Base-by-base conservation (phyloP, 164 flowering plant species). In the Stephania japonica region DNA sequence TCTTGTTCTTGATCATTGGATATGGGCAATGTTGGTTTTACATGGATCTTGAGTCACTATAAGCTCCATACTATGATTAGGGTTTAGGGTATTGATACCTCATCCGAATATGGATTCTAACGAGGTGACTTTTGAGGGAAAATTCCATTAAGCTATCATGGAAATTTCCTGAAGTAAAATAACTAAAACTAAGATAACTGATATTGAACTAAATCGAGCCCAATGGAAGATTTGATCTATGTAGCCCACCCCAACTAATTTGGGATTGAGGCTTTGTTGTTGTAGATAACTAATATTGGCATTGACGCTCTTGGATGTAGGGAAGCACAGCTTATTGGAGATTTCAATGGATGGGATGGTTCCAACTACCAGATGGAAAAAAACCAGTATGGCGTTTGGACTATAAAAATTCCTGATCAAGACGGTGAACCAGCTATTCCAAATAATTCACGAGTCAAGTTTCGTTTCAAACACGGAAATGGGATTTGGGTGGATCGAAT, bases 331-430 rank as follows among this genome's bases (percentile, higher is more conserved):
- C 69, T 95, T 73, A 78, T 95, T 79, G 99, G 99, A 66, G 99
- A 95, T 77, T 95, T 95, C 78, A 95, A 95, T 83, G 91, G 86
- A 75, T 95, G 99, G 99, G 75, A 95, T 85, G 99, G 99, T 56
- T 82, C 89, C 75, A 90, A 85, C 70, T 90, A 93, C 83, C 77
- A 42, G 67, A 95, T 95, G 99, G 89, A 84, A 78, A 93, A 80
- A 81, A 81, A 91, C 80, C 77, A 93, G 67, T 95, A 87, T 85
- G 99, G 99, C 41, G 93, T 93, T 67, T 95, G 99, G 99, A 86
- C 85, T 70, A 83, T 95, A 71, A 88, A 75, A 72, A 80, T 95
- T 80, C 96, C 90, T 62, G 90, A 93, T 80, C 72, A 80, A 74
- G 85, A 59, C 77, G 97, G 90, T 69, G 85, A 79, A 16, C 86